Base-by-base conservation (phyloP, 495 filamentous ascomycete species). In the Penicillium pulvis region DNA sequence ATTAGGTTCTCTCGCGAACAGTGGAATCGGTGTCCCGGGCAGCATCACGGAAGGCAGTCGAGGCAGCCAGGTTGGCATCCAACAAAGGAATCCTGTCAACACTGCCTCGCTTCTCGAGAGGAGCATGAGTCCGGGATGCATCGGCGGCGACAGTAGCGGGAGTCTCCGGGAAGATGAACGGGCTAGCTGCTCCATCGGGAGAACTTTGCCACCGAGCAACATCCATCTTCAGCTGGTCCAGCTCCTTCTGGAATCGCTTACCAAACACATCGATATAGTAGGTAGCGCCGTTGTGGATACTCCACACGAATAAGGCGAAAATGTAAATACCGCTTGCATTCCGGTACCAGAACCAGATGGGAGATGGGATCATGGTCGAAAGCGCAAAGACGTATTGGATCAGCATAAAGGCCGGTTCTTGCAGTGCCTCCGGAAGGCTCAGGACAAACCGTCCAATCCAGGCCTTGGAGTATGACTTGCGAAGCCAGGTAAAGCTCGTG, bases 261-360 rank as follows among this genome's bases (percentile, higher is more conserved):
- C 94, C 94, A 62, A 97, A 98, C 14, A 97, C 88, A 62, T 98
- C 94, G 69, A 98, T 97, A 71, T 98, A 98, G 70, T 89, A 98
- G 14, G 92, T 96, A 24, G 92, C 90, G 28, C 94, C 94, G 62
- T 98, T 98, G 72, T 96, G 91, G 50, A 97, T 84, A 64, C 88
- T 92, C 92, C 93, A 96, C 33, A 84, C 74, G 65, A 97, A 98
- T 19, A 98, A 84, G 9, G 82, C 77, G 6, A 87, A 73, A 53
- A 98, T 78, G 76, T 96, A 97, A 0, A 70, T 56, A 2, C 86
- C 87, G 44, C 90, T 93, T 1, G 87, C 84, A 84, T 87, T 92
- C 19, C 88, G 84, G 67, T 86, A 92, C 81, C 90, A 94, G 74
- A 98, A 96, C 93, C 93, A 98, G 39, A 98, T 64, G 2, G 94